A percentile compares a stretch with the other conserved stretches of the same genome.
phyloP scores from a whole-genome alignment of 306 rosid species.

The Pyrus betulifolia region DNA sequence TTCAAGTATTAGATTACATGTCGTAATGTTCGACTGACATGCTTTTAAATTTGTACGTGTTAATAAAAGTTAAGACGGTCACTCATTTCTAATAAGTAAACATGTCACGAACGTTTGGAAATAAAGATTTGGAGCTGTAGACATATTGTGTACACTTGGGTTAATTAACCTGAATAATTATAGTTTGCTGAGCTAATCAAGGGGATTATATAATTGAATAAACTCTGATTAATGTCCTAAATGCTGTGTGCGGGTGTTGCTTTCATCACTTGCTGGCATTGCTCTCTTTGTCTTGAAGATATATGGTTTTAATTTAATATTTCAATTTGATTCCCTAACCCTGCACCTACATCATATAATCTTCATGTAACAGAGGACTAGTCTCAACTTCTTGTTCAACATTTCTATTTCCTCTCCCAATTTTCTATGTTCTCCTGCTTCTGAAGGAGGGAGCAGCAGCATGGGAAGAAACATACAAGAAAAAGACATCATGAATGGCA shows the following conservation, averaged over 20 bases:
- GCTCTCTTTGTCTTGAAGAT: slow-evolving; percentile 11
- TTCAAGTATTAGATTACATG: neutral
- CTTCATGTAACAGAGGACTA: neutral
- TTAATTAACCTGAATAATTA: neutral
- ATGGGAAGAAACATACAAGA: slow-evolving; percentile 13
- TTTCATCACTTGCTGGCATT: slow-evolving; percentile 9
- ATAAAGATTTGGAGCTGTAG: neutral
- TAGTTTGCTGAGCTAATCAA: slow-evolving; percentile 6
- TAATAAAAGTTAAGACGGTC: neutral
- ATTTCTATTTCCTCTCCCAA: neutral
- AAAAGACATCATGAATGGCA: slow-evolving; percentile 14
- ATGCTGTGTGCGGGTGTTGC: slow-evolving; percentile 6
- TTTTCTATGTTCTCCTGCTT: neutral
- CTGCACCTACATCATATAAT: neutral
- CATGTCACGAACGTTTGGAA: too few species aligned
- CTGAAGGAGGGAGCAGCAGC: neutral
- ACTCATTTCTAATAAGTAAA: too few species aligned
- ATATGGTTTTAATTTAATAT: neutral
- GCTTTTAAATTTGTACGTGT: neutral
- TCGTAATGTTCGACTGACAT: too few species aligned
- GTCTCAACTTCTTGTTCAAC: neutral
- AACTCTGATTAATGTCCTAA: neutral
- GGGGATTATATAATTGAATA: neutral
- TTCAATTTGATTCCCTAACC: slow-evolving; percentile 2
- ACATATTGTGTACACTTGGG: neutral